Percentiles rank a stretch among this genome's conserved stretches.
Conservation (phyloP, 345 rosid genomes). For the Gossypium ekmanianum region DNA sequence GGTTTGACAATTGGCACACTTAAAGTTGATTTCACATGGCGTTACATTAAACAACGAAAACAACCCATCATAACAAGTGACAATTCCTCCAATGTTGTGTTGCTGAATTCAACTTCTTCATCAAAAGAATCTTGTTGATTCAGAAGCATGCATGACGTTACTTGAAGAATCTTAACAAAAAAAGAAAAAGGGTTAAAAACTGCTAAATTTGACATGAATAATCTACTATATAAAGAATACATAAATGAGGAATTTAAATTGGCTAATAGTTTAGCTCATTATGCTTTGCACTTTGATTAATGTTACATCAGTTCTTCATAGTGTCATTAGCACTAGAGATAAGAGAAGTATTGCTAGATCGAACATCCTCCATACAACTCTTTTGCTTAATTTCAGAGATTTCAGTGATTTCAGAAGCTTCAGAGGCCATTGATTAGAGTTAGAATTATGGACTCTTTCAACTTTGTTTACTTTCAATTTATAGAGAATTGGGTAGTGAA, state of each 20-base stretch:
- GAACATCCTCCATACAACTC: background rate
- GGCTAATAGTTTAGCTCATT: background rate
- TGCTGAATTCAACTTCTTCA: background rate
- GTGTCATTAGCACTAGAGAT: background rate
- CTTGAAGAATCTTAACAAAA: background rate
- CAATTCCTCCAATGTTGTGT: background rate
- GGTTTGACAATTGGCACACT: constrained; percentile 30
- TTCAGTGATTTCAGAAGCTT: no score
- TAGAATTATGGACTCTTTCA: background rate
- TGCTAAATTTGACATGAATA: background rate
- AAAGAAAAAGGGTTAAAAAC: background rate
- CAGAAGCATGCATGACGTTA: background rate
- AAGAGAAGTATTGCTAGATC: background rate
- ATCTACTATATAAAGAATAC: background rate
- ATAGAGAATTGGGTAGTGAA: background rate
- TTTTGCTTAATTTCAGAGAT: background rate
- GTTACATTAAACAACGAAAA: constrained; percentile 29
- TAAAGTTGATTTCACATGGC: constrained; percentile 23
- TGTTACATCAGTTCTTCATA: background rate
- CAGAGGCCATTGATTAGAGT: background rate
- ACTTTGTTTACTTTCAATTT: background rate
- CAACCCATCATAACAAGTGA: constrained; percentile 29
- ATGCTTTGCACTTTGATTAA: background rate
- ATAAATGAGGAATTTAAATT: background rate
- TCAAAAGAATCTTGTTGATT: background rate